A percentile compares a stretch with the other conserved stretches of the same genome.
phyloP scores from a whole-genome alignment of 108 stramenopile species.

The Skeletonema marinoi region DNA sequence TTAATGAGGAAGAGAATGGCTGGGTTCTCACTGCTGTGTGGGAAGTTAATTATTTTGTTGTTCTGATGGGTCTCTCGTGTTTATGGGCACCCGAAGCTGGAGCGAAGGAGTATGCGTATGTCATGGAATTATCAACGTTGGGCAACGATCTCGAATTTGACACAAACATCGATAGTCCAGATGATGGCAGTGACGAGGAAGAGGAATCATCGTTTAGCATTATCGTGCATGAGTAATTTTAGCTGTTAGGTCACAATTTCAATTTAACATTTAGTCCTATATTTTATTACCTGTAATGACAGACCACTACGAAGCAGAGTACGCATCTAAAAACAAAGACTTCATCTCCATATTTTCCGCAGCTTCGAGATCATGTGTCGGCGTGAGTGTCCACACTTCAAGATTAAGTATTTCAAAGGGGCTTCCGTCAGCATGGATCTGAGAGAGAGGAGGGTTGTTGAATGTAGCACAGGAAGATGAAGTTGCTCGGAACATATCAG shows the following conservation, averaged over 20 bases:
- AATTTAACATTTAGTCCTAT: not conserved
- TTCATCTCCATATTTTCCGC: slow-evolving; percentile 80
- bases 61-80: slow-evolving; percentile 68
- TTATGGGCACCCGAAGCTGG: slow-evolving; percentile 82
- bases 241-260: not conserved
- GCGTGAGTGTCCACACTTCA: slow-evolving; percentile 86
- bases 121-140: slow-evolving; percentile 79
- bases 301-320: not conserved
- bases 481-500: slow-evolving; percentile 70
- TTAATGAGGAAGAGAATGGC: slow-evolving; percentile 62
- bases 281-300: not conserved
- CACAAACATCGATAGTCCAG: slow-evolving; percentile 42
- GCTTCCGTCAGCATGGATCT: slow-evolving; percentile 38
- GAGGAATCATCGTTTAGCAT: slow-evolving; percentile 29
- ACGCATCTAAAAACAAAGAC: slow-evolving; percentile 57
- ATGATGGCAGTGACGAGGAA: slow-evolving; percentile 49
- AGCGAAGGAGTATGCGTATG: slow-evolving; percentile 87
- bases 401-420: slow-evolving; percentile 73
- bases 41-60: slow-evolving; percentile 82
- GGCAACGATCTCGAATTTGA: slow-evolving; percentile 55
- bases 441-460: slow-evolving; percentile 63
- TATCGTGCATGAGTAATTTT: slow-evolving; percentile 22
- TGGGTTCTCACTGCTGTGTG: slow-evolving; percentile 77
- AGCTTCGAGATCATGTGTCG: slow-evolving; percentile 52
- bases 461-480: slow-evolving; percentile 72